Evolutionary conservation across 495 filamentous ascomycete species (phyloP), one percentile per base, ranked within the genome.

Genomic region (Viridothelium virens): DNA sequence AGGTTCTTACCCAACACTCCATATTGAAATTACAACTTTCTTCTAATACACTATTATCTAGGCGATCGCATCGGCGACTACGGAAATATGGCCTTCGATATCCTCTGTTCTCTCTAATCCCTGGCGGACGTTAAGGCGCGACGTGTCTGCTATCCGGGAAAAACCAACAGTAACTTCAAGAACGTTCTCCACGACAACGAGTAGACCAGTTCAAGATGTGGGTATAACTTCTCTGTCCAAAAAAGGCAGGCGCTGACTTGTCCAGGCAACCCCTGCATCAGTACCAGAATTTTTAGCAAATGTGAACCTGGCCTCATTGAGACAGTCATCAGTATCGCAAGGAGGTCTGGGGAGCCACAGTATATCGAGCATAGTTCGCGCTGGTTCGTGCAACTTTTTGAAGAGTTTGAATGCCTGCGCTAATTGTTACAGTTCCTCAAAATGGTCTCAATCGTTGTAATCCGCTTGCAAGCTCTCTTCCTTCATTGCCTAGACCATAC

Each of bases 231-330:
- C 25, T 34, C 5, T 7, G n/a, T 7, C 33, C 36, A 9, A 34
- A 36, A 36, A 1, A 59, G 18, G 7, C 11, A 59, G 10, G 7
- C 25, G 7, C 31, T 59, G 5, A 59, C 36, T 5, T 34, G 33
- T 10, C 0, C 7, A 38, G 61, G 59, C 12, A 36, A 63, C 25
- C 11, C 4, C 47, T 44, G 34, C 16, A 12, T 31, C 46, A 9
- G 36, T 67, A 62, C 65, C 65, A 9, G 65, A 67, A 31, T 67
- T 63, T 62, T 50, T 67, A 2, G 38, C 59, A 12, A 44, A 39
- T 12, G 65, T 36, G 3, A 36, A 36, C 14, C 53, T 59, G 31
- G 18, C 53, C 36, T 59, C 53, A 36, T 59, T 59, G 31, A 59
- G 14, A 59, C 53, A 59, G 0, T 4, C 10, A 59, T 7, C 25